These are phyloP conservation scores for Silene coronaria DNA, from an alignment of 179 eudicot genomes.

Conservation along the genomic window DNA sequence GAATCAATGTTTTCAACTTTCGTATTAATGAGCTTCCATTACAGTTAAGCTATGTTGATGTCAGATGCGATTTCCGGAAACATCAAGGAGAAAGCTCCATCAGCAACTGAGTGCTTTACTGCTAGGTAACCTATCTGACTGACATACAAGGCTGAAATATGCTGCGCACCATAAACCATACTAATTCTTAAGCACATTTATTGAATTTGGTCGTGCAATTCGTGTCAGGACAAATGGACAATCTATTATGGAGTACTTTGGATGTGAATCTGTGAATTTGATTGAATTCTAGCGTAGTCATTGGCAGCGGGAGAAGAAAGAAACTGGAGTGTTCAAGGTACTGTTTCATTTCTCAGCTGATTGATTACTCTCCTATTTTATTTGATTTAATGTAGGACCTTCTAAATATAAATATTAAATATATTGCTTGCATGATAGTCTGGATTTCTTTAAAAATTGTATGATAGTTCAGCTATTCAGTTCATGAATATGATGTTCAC, in stretches of 20 bases:
- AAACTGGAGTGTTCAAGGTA: neutral
- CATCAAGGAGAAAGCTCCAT: neutral
- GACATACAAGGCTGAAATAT: neutral
- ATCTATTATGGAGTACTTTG: neutral
- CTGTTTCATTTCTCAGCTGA: neutral
- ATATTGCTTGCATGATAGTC: neutral
- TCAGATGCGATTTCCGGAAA: neutral
- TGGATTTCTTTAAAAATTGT: constrained; percentile 1
- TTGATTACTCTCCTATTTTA: neutral
- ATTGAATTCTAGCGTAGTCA: neutral
- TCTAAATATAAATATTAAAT: neutral
- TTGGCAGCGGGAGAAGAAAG: constrained; percentile 5
- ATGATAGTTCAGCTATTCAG: neutral
- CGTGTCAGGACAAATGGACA: neutral
- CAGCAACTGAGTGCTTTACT: neutral
- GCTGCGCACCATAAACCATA: neutral
- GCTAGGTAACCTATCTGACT: neutral
- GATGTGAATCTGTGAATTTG: neutral
- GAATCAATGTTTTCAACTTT: neutral
- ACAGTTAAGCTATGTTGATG: neutral
- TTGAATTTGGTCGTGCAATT: neutral
- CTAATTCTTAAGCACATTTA: neutral
- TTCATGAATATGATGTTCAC: constrained; percentile 7
- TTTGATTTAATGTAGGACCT: neutral
- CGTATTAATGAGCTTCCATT: neutral